Conservation (phyloP, 495 filamentous ascomycete species). For the Usnea hakonensis region DNA sequence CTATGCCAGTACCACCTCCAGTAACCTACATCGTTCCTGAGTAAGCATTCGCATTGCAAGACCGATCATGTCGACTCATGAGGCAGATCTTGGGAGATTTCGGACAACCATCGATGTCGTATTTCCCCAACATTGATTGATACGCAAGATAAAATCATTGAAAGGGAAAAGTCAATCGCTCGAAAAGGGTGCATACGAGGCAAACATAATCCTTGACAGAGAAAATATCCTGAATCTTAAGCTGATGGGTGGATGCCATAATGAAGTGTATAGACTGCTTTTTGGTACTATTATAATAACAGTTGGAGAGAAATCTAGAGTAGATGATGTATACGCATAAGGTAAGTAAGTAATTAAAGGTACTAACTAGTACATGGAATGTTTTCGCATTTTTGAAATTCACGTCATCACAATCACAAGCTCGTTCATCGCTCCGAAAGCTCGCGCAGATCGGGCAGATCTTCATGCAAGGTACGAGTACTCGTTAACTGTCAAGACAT, state of each 20-base stretch:
- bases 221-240: constrained; percentile 51
- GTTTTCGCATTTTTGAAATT: no score
- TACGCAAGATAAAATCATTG: neutral
- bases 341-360: no score
- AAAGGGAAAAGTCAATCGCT: neutral
- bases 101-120: no score
- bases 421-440: neutral
- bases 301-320: no score
- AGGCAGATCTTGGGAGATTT: neutral
- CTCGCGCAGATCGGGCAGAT: neutral
- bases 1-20: constrained; percentile 31
- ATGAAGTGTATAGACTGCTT: constrained; percentile 6
- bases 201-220: constrained; percentile 54
- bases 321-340: no score
- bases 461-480: neutral
- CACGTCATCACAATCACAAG: constrained; percentile 3
- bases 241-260: constrained; percentile 42
- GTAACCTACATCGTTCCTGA: constrained; percentile 8
- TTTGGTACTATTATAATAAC: no score
- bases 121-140: neutral
- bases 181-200: constrained; percentile 32
- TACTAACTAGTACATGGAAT: no score
- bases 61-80: no score
- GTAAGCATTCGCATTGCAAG: neutral
- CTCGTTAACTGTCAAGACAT: no score